Base-by-base conservation (phyloP, 1,284 basidiomycete genomes). In the Peniophora sp. region DNA sequence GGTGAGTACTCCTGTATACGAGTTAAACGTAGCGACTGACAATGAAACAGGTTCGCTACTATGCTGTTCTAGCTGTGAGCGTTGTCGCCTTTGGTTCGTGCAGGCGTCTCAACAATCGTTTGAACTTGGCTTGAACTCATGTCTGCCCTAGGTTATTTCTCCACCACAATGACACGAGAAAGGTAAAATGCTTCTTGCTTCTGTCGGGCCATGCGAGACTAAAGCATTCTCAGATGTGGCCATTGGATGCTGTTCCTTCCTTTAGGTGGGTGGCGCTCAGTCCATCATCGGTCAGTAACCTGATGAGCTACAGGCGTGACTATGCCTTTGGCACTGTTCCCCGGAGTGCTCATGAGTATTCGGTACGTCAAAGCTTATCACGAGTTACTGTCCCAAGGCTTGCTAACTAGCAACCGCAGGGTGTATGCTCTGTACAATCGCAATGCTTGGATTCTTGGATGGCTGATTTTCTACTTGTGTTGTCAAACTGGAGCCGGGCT, bases 341-440 rank as follows among this genome's bases (percentile, higher is more conserved):
- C 56, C 19, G 56, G 56, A 22, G 48, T 56, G 2, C 51, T 57
- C n/a, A 57, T 57, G 56, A 49, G 56, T 36, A 48, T 57, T 38
- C 52, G 56, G 56, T 56, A 17, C 39, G 49, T 43, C 17, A n/a
- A n/a, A n/a, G n/a, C n/a, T 27, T n/a, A 19, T n/a, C 17, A 11
- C 27, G 5, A 32, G 27, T 12, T 32, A 5, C 12, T 12, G 12
- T 12, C 6, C 27, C 27, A 6, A 32, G 5, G 27, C 27, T 12
- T 12, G 12, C 27, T 32, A 12, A 32, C 27, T 12, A 6, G 27
- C 27, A 5, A 32, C 27, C 27, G 23, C 45, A 57, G 56, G 34
- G 55, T 57, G 22, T 57, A 56, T 20, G 56, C 56, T 25, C 45
- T 57, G 44, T 57, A 56, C 25, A 56, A 57, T 43, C 56, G 56